Percentiles rank a stretch among this genome's conserved stretches.
These are phyloP conservation scores for Gautieria morchelliformis DNA, from an alignment of 768 basidiomycete genomes.

Conservation along the genomic window DNA sequence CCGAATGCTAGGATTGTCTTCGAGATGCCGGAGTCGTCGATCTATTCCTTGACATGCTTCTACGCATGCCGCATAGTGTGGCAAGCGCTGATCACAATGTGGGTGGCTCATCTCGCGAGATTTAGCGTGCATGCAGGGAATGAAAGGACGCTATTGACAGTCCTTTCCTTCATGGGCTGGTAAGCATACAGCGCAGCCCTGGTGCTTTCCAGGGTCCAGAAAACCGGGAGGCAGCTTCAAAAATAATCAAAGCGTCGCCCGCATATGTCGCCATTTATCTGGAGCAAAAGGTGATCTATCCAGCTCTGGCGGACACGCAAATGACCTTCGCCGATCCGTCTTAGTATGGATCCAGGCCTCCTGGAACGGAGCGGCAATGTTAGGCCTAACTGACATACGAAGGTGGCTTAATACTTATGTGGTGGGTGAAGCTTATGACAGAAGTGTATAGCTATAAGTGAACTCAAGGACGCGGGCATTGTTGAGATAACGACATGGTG, in stretches of 20 bases:
- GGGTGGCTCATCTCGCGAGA: not conserved
- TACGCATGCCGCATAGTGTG: not conserved
- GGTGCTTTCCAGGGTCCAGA: not conserved
- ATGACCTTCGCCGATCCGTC: not conserved
- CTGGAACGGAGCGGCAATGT: conserved; percentile 2
- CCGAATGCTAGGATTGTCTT: not conserved
- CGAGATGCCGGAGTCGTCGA: not conserved
- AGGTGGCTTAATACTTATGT: not conserved
- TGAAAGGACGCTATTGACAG: not conserved
- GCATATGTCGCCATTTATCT: conserved; percentile 1
- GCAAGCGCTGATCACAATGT: not conserved
- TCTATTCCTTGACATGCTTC: not conserved
- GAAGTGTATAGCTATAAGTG: not conserved
- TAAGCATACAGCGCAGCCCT: conserved; percentile 1
- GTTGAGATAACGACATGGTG: conserved; percentile 2
- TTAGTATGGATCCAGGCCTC: conserved; percentile 5
- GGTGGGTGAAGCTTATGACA: not conserved
- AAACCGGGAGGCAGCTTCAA: not conserved
- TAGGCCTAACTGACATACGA: not conserved
- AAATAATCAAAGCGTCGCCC: not conserved
- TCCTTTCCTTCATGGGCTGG: conserved; percentile 3
- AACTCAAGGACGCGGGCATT: not conserved
- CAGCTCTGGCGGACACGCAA: conserved; percentile 1
- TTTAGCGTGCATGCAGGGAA: not conserved
- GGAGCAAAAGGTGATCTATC: not conserved